Evolutionary conservation across 1,284 basidiomycete species (phyloP), one percentile per base, ranked within the genome.

Genomic region (Trichosporon asahii): DNA sequence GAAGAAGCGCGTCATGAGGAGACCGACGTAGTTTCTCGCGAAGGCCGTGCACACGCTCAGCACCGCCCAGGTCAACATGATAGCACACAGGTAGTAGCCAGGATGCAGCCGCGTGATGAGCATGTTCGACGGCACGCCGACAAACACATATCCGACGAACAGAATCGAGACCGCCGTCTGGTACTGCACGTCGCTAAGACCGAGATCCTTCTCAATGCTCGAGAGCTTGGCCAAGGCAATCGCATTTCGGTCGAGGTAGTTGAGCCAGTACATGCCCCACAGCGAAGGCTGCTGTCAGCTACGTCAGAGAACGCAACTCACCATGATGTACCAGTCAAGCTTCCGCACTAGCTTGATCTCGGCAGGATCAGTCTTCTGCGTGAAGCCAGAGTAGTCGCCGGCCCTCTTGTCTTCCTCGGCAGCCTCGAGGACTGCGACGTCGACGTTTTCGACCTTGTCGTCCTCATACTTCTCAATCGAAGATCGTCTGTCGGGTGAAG

Each of bases 161-260:
- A 84, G 79, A 68, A 83, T 81, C 2, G 76, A 78, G n/a, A 84
- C 75, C 35, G 76, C 76, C 0, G 79, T 81, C 35, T 77, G 72
- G 69, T 79, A 79, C 69, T 79, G 73, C 0, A 71, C 66, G 64
- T 76, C 72, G 63, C 14, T 74, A 21, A 83, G 71, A 33, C 69
- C 63, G 53, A 83, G 79, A 66, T 83, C 79, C 29, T 72, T 66
- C 21, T 44, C 60, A 44, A 73, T 44, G 25, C 67, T 37, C 9
- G 71, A 72, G 25, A 72, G 69, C 46, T 76, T 72, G 21, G 78
- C 76, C 21, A 74, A 71, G 18, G 75, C 76, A n/a, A 77, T 73
- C 53, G 74, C 72, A 18, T 69, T 69, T 11, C 71, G 66, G 67
- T 73, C 69, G 14, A 68, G 67, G 18, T 73, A 69, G 68, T 73